Conservation (phyloP, 805 yeast species). For the Debaryomyces maramus region DNA sequence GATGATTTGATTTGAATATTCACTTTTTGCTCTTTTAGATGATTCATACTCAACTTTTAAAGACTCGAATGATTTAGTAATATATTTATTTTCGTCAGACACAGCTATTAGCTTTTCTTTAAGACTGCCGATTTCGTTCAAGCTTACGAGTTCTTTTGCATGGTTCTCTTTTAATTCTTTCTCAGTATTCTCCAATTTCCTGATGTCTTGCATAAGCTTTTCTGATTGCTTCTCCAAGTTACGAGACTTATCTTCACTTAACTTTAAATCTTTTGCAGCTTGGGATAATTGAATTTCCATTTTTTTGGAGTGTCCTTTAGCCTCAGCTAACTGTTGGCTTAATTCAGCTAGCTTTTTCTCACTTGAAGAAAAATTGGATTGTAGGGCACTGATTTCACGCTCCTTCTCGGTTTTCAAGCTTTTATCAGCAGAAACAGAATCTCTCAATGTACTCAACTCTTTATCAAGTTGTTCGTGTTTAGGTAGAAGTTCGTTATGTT, state of each 20-base stretch:
- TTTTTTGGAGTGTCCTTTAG: slow-evolving; percentile 13
- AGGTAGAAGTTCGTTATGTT: slow-evolving; percentile 7
- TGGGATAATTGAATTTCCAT: slow-evolving; percentile 7
- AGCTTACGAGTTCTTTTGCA: slow-evolving; percentile 4
- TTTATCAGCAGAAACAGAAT: slow-evolving; percentile 11
- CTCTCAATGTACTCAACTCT: slow-evolving; percentile 14
- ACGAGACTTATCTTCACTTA: not conserved
- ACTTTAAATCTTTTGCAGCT: not conserved
- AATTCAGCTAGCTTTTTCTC: slow-evolving; percentile 14
- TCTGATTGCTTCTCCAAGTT: slow-evolving; percentile 2
- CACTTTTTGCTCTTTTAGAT: slow-evolving; percentile 21
- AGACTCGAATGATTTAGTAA: slow-evolving; percentile 12
- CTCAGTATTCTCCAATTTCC: not conserved
- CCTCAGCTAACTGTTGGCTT: slow-evolving; percentile 15
- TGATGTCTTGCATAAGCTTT: slow-evolving; percentile 2
- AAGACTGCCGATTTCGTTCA: slow-evolving; percentile 1
- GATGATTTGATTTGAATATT: slow-evolving; percentile 28
- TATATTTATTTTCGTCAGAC: slow-evolving; percentile 13
- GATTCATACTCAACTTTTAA: slow-evolving; percentile 25
- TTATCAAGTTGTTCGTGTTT: slow-evolving; percentile 11
- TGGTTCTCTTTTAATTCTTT: slow-evolving; percentile 7
- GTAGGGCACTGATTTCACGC: slow-evolving; percentile 13
- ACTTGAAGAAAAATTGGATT: slow-evolving; percentile 10
- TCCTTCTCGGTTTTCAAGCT: slow-evolving; percentile 11
- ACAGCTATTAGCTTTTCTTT: slow-evolving; percentile 7